Evolutionary conservation across 768 basidiomycete species (phyloP).

Genomic region (Tylopilus felleus): DNA sequence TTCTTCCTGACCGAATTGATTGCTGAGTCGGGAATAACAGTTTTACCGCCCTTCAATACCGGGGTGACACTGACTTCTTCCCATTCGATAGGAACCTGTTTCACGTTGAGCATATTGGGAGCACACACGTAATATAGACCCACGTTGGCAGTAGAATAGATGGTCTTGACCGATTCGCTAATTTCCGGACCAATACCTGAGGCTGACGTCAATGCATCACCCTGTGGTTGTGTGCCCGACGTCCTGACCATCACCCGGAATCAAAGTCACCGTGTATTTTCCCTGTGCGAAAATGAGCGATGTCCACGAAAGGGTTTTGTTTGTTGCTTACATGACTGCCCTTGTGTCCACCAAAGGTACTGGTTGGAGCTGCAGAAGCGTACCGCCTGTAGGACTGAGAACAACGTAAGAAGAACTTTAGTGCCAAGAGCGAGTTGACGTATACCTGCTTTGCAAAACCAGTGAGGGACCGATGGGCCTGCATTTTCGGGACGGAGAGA

Average conservation of each 20-base stretch:
- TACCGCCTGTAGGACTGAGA: constrained; percentile 56
- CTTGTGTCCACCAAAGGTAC: constrained; percentile 89
- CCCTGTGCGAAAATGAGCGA: constrained; percentile 50
- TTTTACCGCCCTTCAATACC: constrained; percentile 91
- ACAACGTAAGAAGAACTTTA: constrained; percentile 13
- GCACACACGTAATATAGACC: constrained; percentile 13
- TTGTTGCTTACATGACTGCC: constrained; percentile 66
- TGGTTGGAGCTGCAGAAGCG: constrained; percentile 74
- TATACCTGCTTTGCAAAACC: constrained; percentile 55
- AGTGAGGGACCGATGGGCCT: constrained; percentile 55
- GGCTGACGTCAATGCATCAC: constrained; percentile 15
- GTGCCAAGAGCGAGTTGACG: background rate
- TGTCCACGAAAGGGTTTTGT: background rate
- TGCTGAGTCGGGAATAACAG: constrained; percentile 90
- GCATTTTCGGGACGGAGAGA: constrained; percentile 43
- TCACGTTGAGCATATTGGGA: constrained; percentile 10
- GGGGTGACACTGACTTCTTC: constrained; percentile 98
- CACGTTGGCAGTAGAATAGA: constrained; percentile 87
- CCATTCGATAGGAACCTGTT: constrained; percentile 95
- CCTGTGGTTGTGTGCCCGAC: constrained; percentile 6
- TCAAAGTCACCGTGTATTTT: constrained; percentile 93
- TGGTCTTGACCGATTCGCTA: constrained; percentile 90
- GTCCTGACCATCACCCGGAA: constrained; percentile 87
- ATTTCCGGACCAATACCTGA: constrained; percentile 98
- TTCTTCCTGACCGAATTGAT: constrained; percentile 93